Base-by-base conservation (phyloP, 345 rosid genomes). In the Eucalyptus erythrocorys region DNA sequence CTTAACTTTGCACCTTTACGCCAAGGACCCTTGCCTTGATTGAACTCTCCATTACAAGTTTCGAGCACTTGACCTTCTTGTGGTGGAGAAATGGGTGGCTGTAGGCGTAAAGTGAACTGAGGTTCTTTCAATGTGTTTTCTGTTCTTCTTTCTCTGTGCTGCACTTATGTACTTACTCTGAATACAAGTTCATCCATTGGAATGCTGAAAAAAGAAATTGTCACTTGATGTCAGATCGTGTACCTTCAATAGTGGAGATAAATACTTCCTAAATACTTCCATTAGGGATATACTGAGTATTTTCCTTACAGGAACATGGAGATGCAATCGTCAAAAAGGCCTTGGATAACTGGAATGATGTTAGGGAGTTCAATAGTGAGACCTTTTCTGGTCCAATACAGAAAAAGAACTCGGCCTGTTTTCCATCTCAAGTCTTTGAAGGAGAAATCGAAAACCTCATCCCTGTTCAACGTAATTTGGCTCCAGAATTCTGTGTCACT, bases 41-140 rank as follows among this genome's bases (percentile, higher is more conserved):
- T 51, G 55, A 1, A 19, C 55, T 51, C 22, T 16, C 24, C 55
- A 51, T 51, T 7, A 3, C 55, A 19, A 3, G 4, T 51, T 51
- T 51, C 22, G 1, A 51, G 24, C 22, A 51, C 55, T 24, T 19
- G 24, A 51, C 9, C 9, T 51, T 51, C 1, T 0, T 51, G 24
- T 7, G 24, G 55, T 51, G 1, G 9, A 51, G 55, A 51, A 19
- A 15, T 49, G 51, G 55, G 4, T 2, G 1, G 8, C 10, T 0
- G 19, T 1, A 19, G 55, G 55, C 10, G 2, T 51, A 7, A 19
- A 51, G 8, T 19, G 55, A 51, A 3, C 3, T 0, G 24, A 51
- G 55, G 0, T 0, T 51, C 24, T 19, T 17, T 1, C 10, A 51
- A 5, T 49, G 5, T 49, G 1, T 49, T 2, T 14, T 49, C 1